Evolutionary conservation across 805 yeast species (phyloP).

Genomic region (Ogataea zsoltii): DNA sequence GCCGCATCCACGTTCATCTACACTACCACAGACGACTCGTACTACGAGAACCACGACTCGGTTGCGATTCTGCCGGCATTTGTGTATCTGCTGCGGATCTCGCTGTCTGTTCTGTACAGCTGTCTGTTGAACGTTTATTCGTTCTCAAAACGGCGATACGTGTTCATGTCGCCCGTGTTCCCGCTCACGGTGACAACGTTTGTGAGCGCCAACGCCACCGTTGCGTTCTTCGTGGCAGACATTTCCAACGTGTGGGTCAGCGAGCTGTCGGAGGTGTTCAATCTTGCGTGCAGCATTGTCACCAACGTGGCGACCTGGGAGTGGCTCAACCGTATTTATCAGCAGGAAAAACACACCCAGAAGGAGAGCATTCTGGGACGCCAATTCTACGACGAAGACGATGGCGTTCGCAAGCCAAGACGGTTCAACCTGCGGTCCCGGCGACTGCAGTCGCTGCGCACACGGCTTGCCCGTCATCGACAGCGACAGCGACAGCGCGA

Average conservation of each 20-base stretch:
- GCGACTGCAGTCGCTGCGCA: neutral
- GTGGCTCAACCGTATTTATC: constrained; percentile 70
- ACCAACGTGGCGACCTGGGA: constrained; percentile 82
- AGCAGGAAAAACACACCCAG: constrained; percentile 58
- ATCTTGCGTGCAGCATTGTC: constrained; percentile 67
- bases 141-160: constrained; percentile 50
- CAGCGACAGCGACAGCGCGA: neutral
- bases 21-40: constrained; percentile 22
- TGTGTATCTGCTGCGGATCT: constrained; percentile 70
- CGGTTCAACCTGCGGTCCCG: constrained; percentile 16
- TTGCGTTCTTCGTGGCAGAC: constrained; percentile 75
- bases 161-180: constrained; percentile 51
- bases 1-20: constrained; percentile 56
- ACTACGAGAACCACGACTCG: constrained; percentile 41
- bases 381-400: constrained; percentile 62
- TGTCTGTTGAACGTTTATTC: constrained; percentile 59
- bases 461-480: neutral
- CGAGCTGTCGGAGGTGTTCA: constrained; percentile 71
- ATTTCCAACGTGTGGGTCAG: constrained; percentile 74
- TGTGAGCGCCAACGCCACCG: constrained; percentile 57
- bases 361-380: constrained; percentile 75
- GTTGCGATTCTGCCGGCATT: constrained; percentile 70
- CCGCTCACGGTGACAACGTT: constrained; percentile 57
- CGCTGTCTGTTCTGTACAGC: constrained; percentile 68
- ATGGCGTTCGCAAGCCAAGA: neutral